Evolutionary conservation across 208 protist genomes (phyloP), one percentile per base, ranked within the genome.

Genomic region (Trypanosoma theileri): DNA sequence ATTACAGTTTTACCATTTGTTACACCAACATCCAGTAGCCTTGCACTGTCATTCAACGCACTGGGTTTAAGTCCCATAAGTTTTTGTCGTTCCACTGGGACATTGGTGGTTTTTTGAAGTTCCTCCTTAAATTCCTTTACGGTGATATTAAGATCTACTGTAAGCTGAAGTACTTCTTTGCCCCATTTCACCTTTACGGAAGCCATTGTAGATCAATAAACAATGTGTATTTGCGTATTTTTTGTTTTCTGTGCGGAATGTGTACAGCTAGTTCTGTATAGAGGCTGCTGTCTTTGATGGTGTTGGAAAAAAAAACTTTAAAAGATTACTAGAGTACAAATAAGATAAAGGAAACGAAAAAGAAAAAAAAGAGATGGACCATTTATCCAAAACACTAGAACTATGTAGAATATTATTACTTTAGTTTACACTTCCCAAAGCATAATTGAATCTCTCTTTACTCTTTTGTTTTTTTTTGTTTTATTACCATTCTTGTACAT

Each of bases 61-160:
- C 58, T 26, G 1, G 73, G 53, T 53, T 88, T 88, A 0, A 92
- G 50, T 11, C 88, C 88, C 78, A 95, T 89, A 22, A 97, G 26
- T 67, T 97, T 96, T 64, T 96, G 91, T 73, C 90, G 85, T 51
- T 91, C 89, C 3, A 71, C 65, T 11, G 91, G 88, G 16, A 97
- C 87, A 35, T 66, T 59, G 1, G 91, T 96, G 17, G 77, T 69
- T 12, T 45, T 46, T 13, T 80, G 51, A 12, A 96, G 69, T 12
- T 79, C 17, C 35, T 78, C 66, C 72, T 91, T 94, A 14, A 97
- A 63, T 3, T 55, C 57, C 4, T 24, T 52, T 12, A 86, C 59
- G 0, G 80, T 84, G 56, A 48, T 56, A 17, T 63, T 45, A 10
- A 77, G 59, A 17, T 91, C 79, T 12, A 94, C 78, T 2, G 85